These are phyloP conservation scores for Elsinoe perseae DNA, from an alignment of 2,329 filamentous ascomycete species.

Conservation along the genomic window DNA sequence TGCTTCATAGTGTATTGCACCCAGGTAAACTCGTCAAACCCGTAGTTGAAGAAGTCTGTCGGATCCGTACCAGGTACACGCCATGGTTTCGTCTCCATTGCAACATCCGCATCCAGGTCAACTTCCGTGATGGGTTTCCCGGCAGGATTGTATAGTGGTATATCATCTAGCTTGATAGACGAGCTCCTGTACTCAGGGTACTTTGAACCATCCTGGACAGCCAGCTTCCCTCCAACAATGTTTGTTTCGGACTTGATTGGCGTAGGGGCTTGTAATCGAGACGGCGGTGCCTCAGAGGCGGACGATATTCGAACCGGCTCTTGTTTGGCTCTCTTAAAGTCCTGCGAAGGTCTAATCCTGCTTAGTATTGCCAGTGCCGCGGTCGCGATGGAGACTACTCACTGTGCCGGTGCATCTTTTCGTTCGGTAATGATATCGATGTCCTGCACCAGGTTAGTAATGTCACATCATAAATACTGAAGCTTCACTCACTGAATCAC, in stretches of 20 bases:
- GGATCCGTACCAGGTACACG: constrained; percentile 88
- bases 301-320: constrained; percentile 22
- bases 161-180: constrained; percentile 74
- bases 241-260: constrained; percentile 21
- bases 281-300: constrained; percentile 20
- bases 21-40: constrained; percentile 98
- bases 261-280: constrained; percentile 22
- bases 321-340: constrained; percentile 23
- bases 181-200: constrained; percentile 65
- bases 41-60: constrained; percentile 98
- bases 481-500: constrained; percentile 32
- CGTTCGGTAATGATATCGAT: constrained; percentile 48
- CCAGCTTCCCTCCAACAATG: constrained; percentile 15
- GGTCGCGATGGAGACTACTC: neutral
- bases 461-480: neutral
- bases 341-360: constrained; percentile 16
- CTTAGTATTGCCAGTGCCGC: neutral
- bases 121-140: constrained; percentile 63
- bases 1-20: constrained; percentile 88
- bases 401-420: constrained; percentile 33
- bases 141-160: constrained; percentile 59
- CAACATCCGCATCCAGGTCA: constrained; percentile 46
- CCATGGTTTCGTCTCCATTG: constrained; percentile 83
- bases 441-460: constrained; percentile 32
- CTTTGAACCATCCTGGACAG: constrained; percentile 44